These are phyloP conservation scores for Brassica hybrid DNA, from an alignment of 441 rosid species.

Conservation along the genomic window DNA sequence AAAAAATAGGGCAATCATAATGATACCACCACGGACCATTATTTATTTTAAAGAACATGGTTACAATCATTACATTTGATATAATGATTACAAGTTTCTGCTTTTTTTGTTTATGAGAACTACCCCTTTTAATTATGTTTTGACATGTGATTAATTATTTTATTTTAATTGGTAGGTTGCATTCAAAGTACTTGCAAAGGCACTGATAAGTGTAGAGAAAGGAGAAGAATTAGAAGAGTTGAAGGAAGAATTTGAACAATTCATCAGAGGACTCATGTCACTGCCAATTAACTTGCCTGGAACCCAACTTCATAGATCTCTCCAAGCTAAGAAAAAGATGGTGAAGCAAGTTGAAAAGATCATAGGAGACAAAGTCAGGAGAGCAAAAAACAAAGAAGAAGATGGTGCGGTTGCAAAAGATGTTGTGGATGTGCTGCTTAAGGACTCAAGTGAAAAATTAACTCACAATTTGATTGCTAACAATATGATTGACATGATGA, in stretches of 20 bases:
- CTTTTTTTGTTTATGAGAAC: constrained; percentile 12
- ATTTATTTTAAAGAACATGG: constrained; percentile 34
- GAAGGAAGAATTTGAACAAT: constrained; percentile 76
- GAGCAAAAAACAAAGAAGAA: constrained; percentile 45
- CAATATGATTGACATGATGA: constrained; percentile 97
- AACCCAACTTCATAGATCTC: constrained; percentile 81
- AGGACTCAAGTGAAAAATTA: constrained; percentile 54
- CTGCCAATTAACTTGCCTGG: constrained; percentile 88
- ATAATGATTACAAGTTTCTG: constrained; percentile 32
- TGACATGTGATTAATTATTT: not conserved
- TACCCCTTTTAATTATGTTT: constrained; percentile 21
- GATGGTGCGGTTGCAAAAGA: constrained; percentile 50
- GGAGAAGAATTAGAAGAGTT: constrained; percentile 74
- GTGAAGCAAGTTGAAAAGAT: constrained; percentile 64
- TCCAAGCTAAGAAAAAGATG: constrained; percentile 97
- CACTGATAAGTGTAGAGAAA: constrained; percentile 86
- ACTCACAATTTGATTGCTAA: constrained; percentile 80
- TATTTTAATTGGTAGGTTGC: constrained; percentile 67
- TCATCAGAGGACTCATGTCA: constrained; percentile 93
- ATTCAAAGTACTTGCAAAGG: constrained; percentile 88
- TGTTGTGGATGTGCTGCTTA: constrained; percentile 77
- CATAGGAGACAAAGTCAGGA: constrained; percentile 46
- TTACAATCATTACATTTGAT: constrained; percentile 40
- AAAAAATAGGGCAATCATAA: not conserved
- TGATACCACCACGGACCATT: constrained; percentile 14